phyloP scores from a whole-genome alignment of 352 stramenopile species.

The Phytophthora litchii region DNA sequence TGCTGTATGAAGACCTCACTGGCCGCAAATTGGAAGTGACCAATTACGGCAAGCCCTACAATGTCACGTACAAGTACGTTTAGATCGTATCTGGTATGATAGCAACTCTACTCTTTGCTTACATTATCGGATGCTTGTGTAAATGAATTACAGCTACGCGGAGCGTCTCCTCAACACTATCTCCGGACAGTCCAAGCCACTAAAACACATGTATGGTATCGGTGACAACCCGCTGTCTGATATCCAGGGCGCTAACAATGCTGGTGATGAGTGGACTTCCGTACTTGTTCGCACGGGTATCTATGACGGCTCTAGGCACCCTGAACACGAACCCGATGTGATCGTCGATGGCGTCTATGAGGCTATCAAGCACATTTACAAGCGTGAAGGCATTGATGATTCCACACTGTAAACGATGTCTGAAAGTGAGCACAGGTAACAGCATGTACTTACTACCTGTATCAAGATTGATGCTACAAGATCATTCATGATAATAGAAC shows the following conservation, averaged over 20 bases:
- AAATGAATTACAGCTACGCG: constrained; percentile 50
- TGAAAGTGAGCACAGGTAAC: background rate
- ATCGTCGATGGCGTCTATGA: constrained; percentile 69
- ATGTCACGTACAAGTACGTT: constrained; percentile 82
- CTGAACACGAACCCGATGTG: constrained; percentile 71
- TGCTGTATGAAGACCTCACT: constrained; percentile 76
- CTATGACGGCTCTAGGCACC: constrained; percentile 65
- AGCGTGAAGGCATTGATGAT: constrained; percentile 52
- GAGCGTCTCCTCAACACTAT: constrained; percentile 72
- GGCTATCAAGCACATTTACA: constrained; percentile 82
- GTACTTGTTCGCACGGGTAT: constrained; percentile 90
- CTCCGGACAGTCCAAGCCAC: constrained; percentile 37
- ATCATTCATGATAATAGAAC: constrained; percentile 27
- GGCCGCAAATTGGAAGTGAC: constrained; percentile 70
- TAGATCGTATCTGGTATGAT: background rate
- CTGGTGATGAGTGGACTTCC: constrained; percentile 81
- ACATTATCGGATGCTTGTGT: background rate
- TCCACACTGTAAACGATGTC: constrained; percentile 37
- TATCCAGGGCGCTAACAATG: constrained; percentile 89
- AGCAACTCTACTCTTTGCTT: background rate
- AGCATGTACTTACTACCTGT: background rate
- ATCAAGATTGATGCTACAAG: constrained; percentile 1
- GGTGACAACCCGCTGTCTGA: constrained; percentile 89
- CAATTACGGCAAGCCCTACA: constrained; percentile 87
- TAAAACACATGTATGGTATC: constrained; percentile 86